Base-by-base conservation (phyloP, 2,329 filamentous ascomycete genomes). In the Lachnellula subtilissima region DNA sequence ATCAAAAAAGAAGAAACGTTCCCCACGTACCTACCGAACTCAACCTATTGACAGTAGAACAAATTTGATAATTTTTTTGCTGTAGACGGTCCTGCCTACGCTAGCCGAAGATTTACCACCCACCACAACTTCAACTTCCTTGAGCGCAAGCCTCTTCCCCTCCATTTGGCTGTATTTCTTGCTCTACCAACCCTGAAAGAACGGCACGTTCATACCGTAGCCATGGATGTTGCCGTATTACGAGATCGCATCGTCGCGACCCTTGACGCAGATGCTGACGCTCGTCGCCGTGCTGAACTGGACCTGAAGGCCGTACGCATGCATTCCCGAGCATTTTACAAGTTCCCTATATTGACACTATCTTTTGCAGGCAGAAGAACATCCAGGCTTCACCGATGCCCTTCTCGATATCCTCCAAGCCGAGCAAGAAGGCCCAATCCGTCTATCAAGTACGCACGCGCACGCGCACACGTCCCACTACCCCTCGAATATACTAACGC, bases 321-420 rank as follows among this genome's bases (percentile, higher is more conserved):
- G 28, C 28, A 32, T 32, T 32, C 28, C 28, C 28, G 3, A 32
- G 28, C 9, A 32, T 32, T 32, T 32, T 32, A 32, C 28, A 32
- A 32, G 9, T 12, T 11, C 9, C 28, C 36, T 47, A 43, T 55
- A 43, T 57, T 67, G 58, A 67, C 52, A 17, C 46, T 23, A 48
- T 58, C 28, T 48, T 50, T 58, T 37, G 57, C 43, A 97, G 91
- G 91, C 94, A 71, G 93, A 97, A 78, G 86, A 90, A 66, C 87
- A 92, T 73, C 80, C 88, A 59, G 92, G 92, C 64, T 97, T 99
- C 74, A 87, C 89, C 71, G 89, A 94, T 73, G 89, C 90, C 66
- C 84, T 97, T 61, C 80, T 97, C 68, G 90, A 95, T 71, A 91
- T 99, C 69, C 79, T 97, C 66, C 88, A 95, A 76, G 82, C 83